Evolutionary conservation across 176 grass and related monocot species (phyloP), one percentile per base, ranked within the genome.

Genomic region (Tillandsia fasciculata): DNA sequence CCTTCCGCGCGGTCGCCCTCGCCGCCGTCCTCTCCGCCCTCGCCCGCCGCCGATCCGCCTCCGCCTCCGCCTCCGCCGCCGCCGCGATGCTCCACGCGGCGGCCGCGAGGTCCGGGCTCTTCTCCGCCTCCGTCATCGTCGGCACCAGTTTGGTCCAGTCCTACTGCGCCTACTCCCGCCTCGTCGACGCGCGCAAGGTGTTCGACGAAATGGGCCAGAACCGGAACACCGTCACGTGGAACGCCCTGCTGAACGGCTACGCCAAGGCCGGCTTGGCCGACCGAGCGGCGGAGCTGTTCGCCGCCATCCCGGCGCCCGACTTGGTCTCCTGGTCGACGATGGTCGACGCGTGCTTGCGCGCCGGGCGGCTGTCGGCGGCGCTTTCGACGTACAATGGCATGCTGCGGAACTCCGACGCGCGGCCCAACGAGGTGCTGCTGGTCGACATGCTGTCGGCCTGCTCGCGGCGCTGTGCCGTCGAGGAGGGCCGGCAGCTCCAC

Each of bases 231-330:
- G 59, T 91, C 27, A 87, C 84, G 13, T 91, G 88, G 88, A 91
- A 91, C 18, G 72, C 53, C 10, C 82, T 91, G 84, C 76, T 87
- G 50, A 91, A 91, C 53, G 84, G 84, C 2, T 91, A 87, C 49
- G 68, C 78, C 22, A 87, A 91, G 76, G 79, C 84, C 5, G 81
- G 82, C 28, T 69, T 82, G 64, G 15, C 87, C 24, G 50, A 70
- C 4, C 78, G 70, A 51, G 88, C 84, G n/a, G 65, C 2, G 8
- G 78, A 87, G 13, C 27, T 84, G 6, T 91, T 91, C 2, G 20
- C 73, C 53, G 76, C 49, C 28, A 84, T 77, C 49, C 76, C 81
- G 0, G 65, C 58, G 49, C 70, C 67, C 49, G 84, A 91, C 69
- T 76, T 65, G 29, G 73, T 91, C 66, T 91, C 88, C 23, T 87